Evolutionary conservation across 805 yeast species (phyloP), one percentile per base, ranked within the genome.

Genomic region (Yamadazyma phyllophila): DNA sequence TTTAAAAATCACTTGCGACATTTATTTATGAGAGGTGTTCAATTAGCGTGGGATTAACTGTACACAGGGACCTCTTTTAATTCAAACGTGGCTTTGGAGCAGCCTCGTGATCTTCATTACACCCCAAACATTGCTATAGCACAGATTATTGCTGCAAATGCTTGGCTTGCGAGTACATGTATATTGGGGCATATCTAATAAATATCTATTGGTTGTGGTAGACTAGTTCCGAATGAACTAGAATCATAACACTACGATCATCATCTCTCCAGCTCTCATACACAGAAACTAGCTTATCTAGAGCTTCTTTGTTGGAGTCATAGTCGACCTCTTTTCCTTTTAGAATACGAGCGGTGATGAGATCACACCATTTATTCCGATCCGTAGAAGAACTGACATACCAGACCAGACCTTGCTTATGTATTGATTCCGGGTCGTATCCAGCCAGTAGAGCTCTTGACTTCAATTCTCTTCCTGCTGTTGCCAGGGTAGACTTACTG

Each of bases 361-460:
- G 45, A 7, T 44, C 45, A 8, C 49, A 44, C 52, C 49, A 48
- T 15, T 5, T 14, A 8, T 42, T 34, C 27, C 49, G 51, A 17
- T 43, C 40, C 26, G 44, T 50, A 40, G 41, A 49, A 32, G 53
- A 24, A 32, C 37, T 32, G 20, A 46, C 24, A 24, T 48, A 44
- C 60, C 61, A 59, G 12, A 33, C 45, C 11, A 55, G 52, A 9
- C 50, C 46, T 8, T 54, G 24, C 14, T 51, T 36, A 12, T 42
- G 31, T 11, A 58, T 47, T 16, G 37, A 8, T 8, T 35, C 29
- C 20, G 45, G 42, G 7, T 50, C 39, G 43, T 52, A 57, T 2
- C 63, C 63, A 3, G 57, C 58, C n/a, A 44, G 43, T 1, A 57
- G 15, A 13, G 59, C 62, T 29, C 48, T 46, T 4, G 33, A 42